These are phyloP conservation scores for Gossypium schwendimanii DNA, from an alignment of 441 rosid species.

Conservation along the genomic window DNA sequence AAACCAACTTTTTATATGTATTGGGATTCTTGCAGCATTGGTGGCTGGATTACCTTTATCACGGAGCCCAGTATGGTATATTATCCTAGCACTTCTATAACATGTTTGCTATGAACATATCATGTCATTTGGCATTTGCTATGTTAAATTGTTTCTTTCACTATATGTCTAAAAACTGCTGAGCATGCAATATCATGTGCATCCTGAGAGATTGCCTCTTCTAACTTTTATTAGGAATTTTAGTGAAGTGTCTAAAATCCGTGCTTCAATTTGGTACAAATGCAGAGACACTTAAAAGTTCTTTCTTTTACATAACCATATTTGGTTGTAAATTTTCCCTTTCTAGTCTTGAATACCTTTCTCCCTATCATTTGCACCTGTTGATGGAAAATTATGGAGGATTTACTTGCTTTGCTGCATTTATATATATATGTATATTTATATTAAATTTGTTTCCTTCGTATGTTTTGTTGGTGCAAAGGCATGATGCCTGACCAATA, in stretches of 20 bases:
- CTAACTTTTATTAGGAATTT: background rate
- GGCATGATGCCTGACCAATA: background rate
- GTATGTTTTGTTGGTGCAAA: background rate
- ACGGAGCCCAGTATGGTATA: constrained; percentile 79
- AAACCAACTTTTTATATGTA: constrained; percentile 90
- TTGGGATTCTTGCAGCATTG: constrained; percentile 91
- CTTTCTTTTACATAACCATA: background rate
- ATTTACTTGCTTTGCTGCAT: background rate
- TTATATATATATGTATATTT: background rate
- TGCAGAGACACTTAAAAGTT: background rate
- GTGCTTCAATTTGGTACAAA: background rate
- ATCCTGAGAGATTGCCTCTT: constrained; percentile 1
- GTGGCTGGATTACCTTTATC: constrained; percentile 95
- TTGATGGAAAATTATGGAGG: background rate
- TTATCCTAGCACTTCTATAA: background rate
- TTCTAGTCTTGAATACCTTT: background rate
- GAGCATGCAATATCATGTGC: background rate
- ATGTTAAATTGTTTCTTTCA: background rate
- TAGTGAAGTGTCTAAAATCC: background rate
- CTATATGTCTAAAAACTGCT: background rate
- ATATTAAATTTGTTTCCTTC: background rate
- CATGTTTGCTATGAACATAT: constrained; percentile 1
- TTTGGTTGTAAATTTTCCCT: background rate
- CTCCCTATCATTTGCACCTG: constrained; percentile 2
- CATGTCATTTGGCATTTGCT: constrained; percentile 8